These are phyloP conservation scores for Penicillium argentinense DNA, from an alignment of 495 filamentous ascomycete genomes.

Conservation along the genomic window DNA sequence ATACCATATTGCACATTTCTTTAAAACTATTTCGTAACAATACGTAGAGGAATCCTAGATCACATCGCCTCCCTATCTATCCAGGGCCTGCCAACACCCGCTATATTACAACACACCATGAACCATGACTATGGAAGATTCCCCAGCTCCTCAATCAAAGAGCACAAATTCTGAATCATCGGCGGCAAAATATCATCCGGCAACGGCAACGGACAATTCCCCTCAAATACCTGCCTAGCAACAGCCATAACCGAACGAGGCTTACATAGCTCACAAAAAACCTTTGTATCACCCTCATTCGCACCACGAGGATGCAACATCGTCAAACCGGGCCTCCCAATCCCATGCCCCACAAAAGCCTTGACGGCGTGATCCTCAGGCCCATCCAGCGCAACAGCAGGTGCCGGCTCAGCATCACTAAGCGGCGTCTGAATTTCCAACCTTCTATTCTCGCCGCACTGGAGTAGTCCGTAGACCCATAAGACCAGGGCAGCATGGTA, in stretches of 20 bases:
- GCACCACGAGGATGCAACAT: conserved; percentile 17
- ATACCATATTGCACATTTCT: too few species aligned
- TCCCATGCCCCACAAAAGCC: conserved; percentile 33
- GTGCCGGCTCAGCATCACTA: conserved; percentile 18
- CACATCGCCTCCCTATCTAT: too few species aligned
- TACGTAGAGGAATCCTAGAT: too few species aligned
- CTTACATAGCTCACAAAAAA: conserved; percentile 19
- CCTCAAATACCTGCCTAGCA: conserved; percentile 44
- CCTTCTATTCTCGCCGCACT: conserved; percentile 13
- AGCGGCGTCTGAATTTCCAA: conserved; percentile 4
- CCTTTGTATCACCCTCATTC: background rate
- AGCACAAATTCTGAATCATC: conserved; percentile 53
- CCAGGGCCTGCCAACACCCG: too few species aligned
- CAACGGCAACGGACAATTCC: conserved; percentile 37
- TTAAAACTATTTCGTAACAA: too few species aligned
- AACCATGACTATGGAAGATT: conserved; percentile 12
- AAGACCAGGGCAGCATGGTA: conserved; percentile 56
- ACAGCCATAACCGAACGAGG: conserved; percentile 44
- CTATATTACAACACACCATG: too few species aligned
- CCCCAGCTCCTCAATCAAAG: conserved; percentile 52
- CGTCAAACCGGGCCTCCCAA: conserved; percentile 33
- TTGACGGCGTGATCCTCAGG: conserved; percentile 25
- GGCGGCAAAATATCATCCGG: conserved; percentile 33
- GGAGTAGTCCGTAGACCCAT: conserved; percentile 55
- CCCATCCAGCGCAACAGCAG: conserved; percentile 32